These are phyloP conservation scores for Buddleja alternifolia DNA, from an alignment of 257 asterid genomes.

Conservation along the genomic window DNA sequence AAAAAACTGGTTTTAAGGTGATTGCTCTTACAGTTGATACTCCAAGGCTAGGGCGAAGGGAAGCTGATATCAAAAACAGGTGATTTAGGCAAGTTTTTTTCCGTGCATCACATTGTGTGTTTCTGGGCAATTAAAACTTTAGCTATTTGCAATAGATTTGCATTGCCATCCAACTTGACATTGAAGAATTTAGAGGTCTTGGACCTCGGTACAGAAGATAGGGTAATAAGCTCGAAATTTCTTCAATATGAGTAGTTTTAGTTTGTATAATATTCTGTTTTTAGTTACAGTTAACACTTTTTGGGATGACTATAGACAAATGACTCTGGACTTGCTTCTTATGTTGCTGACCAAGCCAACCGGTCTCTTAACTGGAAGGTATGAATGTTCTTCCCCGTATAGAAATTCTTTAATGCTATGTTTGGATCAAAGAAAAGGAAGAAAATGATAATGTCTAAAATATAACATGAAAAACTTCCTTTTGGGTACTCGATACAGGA, in stretches of 20 bases:
- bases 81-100: constrained; percentile 25
- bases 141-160: constrained; percentile 50
- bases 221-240: constrained; percentile 36
- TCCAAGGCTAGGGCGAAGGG: constrained; percentile 86
- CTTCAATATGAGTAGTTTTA: neutral
- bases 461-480: neutral
- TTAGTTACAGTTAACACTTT: neutral
- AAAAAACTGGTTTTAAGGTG: constrained; percentile 82
- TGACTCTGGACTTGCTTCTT: constrained; percentile 82
- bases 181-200: constrained; percentile 70
- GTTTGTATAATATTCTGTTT: constrained; percentile 3
- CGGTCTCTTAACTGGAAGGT: constrained; percentile 84
- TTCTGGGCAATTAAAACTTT: constrained; percentile 11
- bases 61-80: constrained; percentile 93
- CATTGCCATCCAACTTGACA: constrained; percentile 66
- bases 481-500: constrained; percentile 46
- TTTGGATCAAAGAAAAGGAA: too few species aligned
- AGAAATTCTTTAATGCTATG: too few species aligned
- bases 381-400: constrained; percentile 8
- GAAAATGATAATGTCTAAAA: neutral
- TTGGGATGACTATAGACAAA: constrained; percentile 47
- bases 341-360: constrained; percentile 67
- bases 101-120: neutral
- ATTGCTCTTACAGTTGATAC: constrained; percentile 84
- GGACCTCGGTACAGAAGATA: constrained; percentile 62